phyloP scores from a whole-genome alignment of 495 filamentous ascomycete genomes.

The Aspergillus asperescens region DNA sequence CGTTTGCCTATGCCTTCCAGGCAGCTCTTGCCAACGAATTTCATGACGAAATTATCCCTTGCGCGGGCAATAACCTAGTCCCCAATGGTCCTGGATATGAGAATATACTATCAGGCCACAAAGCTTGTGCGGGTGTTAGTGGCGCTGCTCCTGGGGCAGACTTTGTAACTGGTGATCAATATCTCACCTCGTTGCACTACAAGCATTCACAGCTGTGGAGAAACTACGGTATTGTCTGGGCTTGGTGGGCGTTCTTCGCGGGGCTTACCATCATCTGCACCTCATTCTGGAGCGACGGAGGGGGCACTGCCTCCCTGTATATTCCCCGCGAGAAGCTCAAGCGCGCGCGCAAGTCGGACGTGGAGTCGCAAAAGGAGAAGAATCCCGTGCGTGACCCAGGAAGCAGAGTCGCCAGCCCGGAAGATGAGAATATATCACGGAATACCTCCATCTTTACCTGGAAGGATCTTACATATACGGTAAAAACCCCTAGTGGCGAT shows the following conservation, averaged over 20 bases:
- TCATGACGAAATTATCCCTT: conserved; percentile 44
- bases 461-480: conserved; percentile 54
- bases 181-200: conserved; percentile 48
- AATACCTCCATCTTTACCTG: conserved; percentile 57
- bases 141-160: conserved; percentile 42
- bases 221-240: conserved; percentile 46
- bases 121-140: conserved; percentile 53
- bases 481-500: conserved; percentile 40
- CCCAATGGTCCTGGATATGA: conserved; percentile 33
- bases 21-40: conserved; percentile 65
- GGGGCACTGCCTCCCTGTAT: conserved; percentile 31
- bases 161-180: conserved; percentile 43
- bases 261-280: conserved; percentile 37
- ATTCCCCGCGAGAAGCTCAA: conserved; percentile 37
- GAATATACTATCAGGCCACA: conserved; percentile 15
- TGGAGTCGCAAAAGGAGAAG: background rate
- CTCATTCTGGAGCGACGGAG: conserved; percentile 31
- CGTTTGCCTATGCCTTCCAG: conserved; percentile 68
- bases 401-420: conserved; percentile 15
- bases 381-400: conserved; percentile 34
- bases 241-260: conserved; percentile 42
- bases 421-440: conserved; percentile 17
- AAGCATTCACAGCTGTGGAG: conserved; percentile 44
- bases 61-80: conserved; percentile 45
- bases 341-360: conserved; percentile 14